Evolutionary conservation across 805 yeast genomes (phyloP).

Genomic region (Spathaspora arborariae): DNA sequence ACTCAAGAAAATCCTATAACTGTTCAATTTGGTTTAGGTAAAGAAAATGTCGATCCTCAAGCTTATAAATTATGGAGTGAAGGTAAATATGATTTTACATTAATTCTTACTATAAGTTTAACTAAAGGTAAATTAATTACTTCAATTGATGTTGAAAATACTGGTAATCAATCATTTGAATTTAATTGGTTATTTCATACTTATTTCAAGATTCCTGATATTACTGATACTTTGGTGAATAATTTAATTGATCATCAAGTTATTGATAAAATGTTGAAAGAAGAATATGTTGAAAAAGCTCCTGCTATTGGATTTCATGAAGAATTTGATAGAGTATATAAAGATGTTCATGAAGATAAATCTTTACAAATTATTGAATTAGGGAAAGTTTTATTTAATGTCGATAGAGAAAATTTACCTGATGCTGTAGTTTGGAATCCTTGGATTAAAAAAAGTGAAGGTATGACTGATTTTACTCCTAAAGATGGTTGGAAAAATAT

Average conservation of each 20-base stretch:
- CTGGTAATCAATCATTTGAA: slow-evolving; percentile 61
- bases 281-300: slow-evolving; percentile 62
- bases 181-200: slow-evolving; percentile 97
- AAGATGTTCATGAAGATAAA: slow-evolving; percentile 51
- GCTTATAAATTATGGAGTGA: slow-evolving; percentile 53
- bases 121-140: slow-evolving; percentile 59
- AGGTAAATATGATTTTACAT: slow-evolving; percentile 63
- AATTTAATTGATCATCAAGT: slow-evolving; percentile 73
- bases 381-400: slow-evolving; percentile 67
- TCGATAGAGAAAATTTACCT: slow-evolving; percentile 61
- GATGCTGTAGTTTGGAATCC: slow-evolving; percentile 96
- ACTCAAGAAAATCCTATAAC: slow-evolving; percentile 65
- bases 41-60: slow-evolving; percentile 71
- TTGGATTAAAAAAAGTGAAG: slow-evolving; percentile 78
- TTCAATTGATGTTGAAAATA: slow-evolving; percentile 70
- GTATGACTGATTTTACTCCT: slow-evolving; percentile 88
- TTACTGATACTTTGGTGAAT: slow-evolving; percentile 71
- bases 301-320: slow-evolving; percentile 70
- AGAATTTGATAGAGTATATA: slow-evolving; percentile 85
- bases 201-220: slow-evolving; percentile 70
- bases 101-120: slow-evolving; percentile 66
- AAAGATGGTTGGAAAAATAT: slow-evolving; percentile 77
- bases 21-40: slow-evolving; percentile 87
- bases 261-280: slow-evolving; percentile 70
- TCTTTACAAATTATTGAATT: slow-evolving; percentile 63